These are phyloP conservation scores for Edaphochlamys debaryana DNA, from an alignment of 139 green algal genomes.

Conservation along the genomic window DNA sequence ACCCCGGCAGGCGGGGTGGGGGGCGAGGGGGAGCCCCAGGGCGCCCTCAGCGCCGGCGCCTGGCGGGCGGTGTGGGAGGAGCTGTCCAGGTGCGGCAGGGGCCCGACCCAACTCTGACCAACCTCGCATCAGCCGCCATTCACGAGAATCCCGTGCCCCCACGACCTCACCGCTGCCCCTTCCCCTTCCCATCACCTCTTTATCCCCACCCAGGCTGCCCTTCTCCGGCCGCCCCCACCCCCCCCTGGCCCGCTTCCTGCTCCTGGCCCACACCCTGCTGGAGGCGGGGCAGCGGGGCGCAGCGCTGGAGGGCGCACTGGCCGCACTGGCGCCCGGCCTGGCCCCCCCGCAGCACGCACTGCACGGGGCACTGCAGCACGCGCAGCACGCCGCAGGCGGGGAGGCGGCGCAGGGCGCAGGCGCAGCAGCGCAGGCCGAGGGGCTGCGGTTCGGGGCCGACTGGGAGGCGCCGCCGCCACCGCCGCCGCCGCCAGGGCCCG, in stretches of 20 bases:
- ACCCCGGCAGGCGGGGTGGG: not conserved
- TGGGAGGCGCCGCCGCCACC: not conserved
- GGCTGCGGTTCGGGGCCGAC: not conserved
- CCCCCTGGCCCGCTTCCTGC: not conserved
- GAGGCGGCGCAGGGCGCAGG: not conserved
- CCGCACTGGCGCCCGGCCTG: not conserved
- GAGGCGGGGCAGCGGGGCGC: not conserved
- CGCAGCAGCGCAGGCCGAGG: not conserved
- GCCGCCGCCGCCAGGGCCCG: not conserved
- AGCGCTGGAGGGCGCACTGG: not conserved
- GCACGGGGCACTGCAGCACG: not conserved
- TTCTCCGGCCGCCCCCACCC: not conserved
- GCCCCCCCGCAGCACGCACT: too few species aligned
- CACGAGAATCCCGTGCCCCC: too few species aligned
- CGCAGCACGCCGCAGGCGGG: not conserved
- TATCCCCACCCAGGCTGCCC: not conserved
- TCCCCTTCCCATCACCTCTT: too few species aligned
- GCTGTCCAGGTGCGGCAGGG: slow-evolving; percentile 1
- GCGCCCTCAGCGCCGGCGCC: too few species aligned
- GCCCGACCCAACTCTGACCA: too few species aligned
- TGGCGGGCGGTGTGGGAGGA: slow-evolving; percentile 22
- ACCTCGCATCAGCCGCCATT: too few species aligned
- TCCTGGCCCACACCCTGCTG: slow-evolving; percentile 20
- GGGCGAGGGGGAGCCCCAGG: too few species aligned
- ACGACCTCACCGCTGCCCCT: too few species aligned